A percentile compares a stretch with the other conserved stretches of the same genome.
phyloP scores from a whole-genome alignment of 345 rosid genomes.

The Syzygium aqueum region DNA sequence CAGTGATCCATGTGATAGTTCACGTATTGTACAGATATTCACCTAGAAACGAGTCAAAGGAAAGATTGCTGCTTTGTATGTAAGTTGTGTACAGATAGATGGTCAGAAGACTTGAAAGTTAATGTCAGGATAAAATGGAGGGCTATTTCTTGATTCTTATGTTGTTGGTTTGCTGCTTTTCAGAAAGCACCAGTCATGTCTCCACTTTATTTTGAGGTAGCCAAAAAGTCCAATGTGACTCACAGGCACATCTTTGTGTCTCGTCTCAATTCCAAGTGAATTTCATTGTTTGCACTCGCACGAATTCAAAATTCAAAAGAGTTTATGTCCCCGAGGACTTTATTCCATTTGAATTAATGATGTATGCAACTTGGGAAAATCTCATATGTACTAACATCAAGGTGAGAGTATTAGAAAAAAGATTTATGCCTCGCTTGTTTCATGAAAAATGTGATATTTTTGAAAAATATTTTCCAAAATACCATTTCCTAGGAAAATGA shows the following conservation, averaged over 20 bases:
- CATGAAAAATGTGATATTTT: too few species aligned
- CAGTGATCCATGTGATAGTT: neutral
- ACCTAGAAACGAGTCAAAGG: neutral
- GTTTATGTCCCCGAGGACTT: neutral
- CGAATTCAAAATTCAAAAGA: neutral
- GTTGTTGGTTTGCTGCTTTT: neutral
- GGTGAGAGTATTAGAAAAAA: neutral
- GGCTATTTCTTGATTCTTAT: neutral
- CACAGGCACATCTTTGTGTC: neutral
- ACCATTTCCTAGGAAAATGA: too few species aligned
- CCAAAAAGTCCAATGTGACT: neutral
- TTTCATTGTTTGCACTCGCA: neutral
- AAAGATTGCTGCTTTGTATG: neutral
- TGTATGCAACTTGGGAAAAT: neutral
- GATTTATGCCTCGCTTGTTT: neutral
- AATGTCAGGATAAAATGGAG: neutral
- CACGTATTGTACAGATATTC: neutral
- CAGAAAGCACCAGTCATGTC: neutral
- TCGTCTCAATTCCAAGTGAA: neutral
- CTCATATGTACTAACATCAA: neutral
- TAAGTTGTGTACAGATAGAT: neutral
- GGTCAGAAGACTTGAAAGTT: neutral
- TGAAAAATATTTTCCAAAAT: too few species aligned
- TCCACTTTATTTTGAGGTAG: neutral
- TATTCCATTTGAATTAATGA: neutral